These are phyloP conservation scores for Umbelopsis sp. DNA, from an alignment of 192 early-diverging fungal genomes.

Conservation along the genomic window DNA sequence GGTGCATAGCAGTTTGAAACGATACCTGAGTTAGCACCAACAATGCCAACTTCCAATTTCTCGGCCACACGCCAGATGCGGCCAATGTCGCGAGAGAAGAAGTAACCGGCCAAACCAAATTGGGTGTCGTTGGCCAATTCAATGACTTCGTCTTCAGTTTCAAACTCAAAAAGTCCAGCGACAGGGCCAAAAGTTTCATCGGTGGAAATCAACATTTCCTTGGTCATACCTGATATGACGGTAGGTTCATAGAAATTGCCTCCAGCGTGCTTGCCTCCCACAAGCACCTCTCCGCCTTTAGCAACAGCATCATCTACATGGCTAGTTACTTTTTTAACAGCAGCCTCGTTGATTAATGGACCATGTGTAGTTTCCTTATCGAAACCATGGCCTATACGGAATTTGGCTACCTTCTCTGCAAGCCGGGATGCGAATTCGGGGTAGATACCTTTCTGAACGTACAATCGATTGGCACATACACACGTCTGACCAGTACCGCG, in stretches of 20 bases:
- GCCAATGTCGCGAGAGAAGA: slow-evolving; percentile 75
- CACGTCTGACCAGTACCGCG: slow-evolving; percentile 83
- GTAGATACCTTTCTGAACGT: slow-evolving; percentile 70
- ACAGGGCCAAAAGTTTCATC: slow-evolving; percentile 96
- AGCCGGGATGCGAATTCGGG: slow-evolving; percentile 64
- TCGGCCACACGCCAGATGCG: slow-evolving; percentile 84
- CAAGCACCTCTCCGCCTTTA: slow-evolving; percentile 70
- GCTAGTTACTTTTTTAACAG: slow-evolving; percentile 66
- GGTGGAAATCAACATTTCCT: slow-evolving; percentile 66
- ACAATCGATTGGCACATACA: slow-evolving; percentile 77
- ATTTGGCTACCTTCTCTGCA: slow-evolving; percentile 50
- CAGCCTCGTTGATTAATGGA: slow-evolving; percentile 76
- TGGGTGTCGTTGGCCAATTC: slow-evolving; percentile 70
- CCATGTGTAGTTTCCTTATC: slow-evolving; percentile 68
- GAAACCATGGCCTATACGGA: slow-evolving; percentile 81
- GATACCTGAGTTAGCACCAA: slow-evolving; percentile 82
- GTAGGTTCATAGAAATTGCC: slow-evolving; percentile 87
- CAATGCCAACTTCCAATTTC: slow-evolving; percentile 83
- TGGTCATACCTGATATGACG: slow-evolving; percentile 68
- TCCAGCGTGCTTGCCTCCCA: slow-evolving; percentile 60
- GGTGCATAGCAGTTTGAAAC: slow-evolving; percentile 60
- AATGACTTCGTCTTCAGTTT: slow-evolving; percentile 80
- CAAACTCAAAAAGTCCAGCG: slow-evolving; percentile 75
- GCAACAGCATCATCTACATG: slow-evolving; percentile 74
- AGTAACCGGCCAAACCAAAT: slow-evolving; percentile 84